Evolutionary conservation across 139 green algal genomes (phyloP).

Genomic region (Astrephomene gubernaculifera): DNA sequence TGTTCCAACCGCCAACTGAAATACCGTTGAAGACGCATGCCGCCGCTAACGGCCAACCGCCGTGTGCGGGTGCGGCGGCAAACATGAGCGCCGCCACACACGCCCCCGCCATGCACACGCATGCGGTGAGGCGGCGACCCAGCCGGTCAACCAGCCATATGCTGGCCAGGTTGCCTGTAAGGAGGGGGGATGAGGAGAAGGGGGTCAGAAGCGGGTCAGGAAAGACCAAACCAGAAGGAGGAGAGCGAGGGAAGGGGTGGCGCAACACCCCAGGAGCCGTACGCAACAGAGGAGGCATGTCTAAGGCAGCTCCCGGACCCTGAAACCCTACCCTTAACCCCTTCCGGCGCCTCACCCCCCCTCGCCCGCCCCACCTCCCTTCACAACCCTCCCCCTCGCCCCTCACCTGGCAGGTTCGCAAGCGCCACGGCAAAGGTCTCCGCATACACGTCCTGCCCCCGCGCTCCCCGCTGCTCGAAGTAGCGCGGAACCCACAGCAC

Average conservation of each 20-base stretch:
- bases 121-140: slow-evolving; percentile 55
- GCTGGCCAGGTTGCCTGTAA: slow-evolving; percentile 60
- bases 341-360: not conserved
- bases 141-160: slow-evolving; percentile 61
- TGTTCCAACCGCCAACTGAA: slow-evolving; percentile 61
- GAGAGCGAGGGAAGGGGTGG: too few relatives aligned
- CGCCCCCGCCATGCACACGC: slow-evolving; percentile 56
- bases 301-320: too few relatives aligned
- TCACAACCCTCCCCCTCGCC: not conserved
- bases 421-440: slow-evolving; percentile 63
- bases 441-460: slow-evolving; percentile 50
- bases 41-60: slow-evolving; percentile 53
- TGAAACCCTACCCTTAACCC: not conserved
- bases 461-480: slow-evolving; percentile 51
- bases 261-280: too few relatives aligned
- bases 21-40: slow-evolving; percentile 65
- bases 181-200: not conserved
- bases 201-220: not conserved
- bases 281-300: too few relatives aligned
- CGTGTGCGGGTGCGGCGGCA: slow-evolving; percentile 50
- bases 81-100: slow-evolving; percentile 55
- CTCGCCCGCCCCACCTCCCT: not conserved
- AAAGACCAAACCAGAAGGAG: too few relatives aligned
- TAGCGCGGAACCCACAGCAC: slow-evolving; percentile 60
- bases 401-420: slow-evolving; percentile 65